phyloP scores from a whole-genome alignment of 495 filamentous ascomycete genomes.

The Clohesyomyces aquaticus region DNA sequence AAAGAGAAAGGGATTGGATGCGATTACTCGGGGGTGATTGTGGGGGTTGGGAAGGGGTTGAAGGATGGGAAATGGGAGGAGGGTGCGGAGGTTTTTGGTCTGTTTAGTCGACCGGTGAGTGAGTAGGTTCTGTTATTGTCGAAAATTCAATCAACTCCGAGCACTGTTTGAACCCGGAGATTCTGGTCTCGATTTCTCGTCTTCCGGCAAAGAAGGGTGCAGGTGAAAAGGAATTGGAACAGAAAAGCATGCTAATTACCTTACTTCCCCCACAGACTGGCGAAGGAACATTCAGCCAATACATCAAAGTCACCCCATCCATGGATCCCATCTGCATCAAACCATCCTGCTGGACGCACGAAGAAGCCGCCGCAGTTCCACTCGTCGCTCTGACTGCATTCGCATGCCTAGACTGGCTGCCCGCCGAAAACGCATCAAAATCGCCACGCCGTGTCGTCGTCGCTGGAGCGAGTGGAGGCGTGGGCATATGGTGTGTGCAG shows the following conservation, averaged over 20 bases:
- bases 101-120: conserved; percentile 25
- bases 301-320: conserved; percentile 20
- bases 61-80: conserved; percentile 35
- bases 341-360: conserved; percentile 40
- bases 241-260: too few relatives aligned
- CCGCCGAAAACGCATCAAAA: conserved; percentile 22
- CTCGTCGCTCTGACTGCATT: conserved; percentile 43
- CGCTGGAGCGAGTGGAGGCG: conserved; percentile 32
- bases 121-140: background rate
- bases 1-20: conserved; percentile 41
- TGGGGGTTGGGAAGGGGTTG: conserved; percentile 29
- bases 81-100: conserved; percentile 42
- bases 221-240: too few relatives aligned
- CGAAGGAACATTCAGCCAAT: conserved; percentile 37
- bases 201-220: too few relatives aligned
- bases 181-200: too few relatives aligned
- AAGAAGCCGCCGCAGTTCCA: conserved; percentile 39
- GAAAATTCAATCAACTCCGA: too few relatives aligned
- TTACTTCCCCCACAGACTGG: conserved; percentile 17
- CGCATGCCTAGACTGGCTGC: conserved; percentile 42
- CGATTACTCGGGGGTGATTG: conserved; percentile 41
- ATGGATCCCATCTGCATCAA: conserved; percentile 34
- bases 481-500: conserved; percentile 36
- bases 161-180: too few relatives aligned
- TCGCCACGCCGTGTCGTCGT: conserved; percentile 33